Base-by-base conservation (phyloP, 306 rosid species). In the Prunus armeniaca region DNA sequence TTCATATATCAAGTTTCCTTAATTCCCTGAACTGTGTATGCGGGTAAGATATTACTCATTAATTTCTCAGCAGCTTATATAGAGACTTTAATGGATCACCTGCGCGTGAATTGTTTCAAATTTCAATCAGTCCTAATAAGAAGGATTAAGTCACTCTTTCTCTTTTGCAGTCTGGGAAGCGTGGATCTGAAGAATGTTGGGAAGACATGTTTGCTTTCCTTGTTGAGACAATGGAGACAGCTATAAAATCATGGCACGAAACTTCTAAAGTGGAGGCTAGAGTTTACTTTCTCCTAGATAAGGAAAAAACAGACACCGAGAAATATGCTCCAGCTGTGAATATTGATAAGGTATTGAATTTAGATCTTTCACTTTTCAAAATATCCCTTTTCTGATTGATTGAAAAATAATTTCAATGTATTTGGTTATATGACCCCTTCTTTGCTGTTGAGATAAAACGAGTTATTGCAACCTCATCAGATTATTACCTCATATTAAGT, bases 211-310 rank as follows among this genome's bases (percentile, higher is more conserved):
- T 92, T 66, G 77, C 84, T 78, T 96, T 96, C 82, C 88, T 96
- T 72, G 91, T 91, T 65, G 98, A 91, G 84, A 96, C 98, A 32
- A 96, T 96, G 93, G 96, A 96, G 83, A 73, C 88, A 22, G 98
- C 99, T 83, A 89, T 96, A 62, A 96, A 90, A 82, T 82, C 93
- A 30, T 92, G 98, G 96, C 97, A 91, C 57, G 93, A 85, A 86
- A 88, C 90, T 75, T 92, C 93, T 6, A 86, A 89, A 17, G 96
- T 96, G 84, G 99, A 96, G 82, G 84, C 98, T 69, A 88, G 90
- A 82, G 97, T 93, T 63, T 82, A 87, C 89, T 96, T 92, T 76
- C 97, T 92, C 82, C 94, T 86, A 62, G 98, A 96, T 82, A 89
- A 81, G 76, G 94, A 89, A 76, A 92, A 87, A 86, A 89, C 99